phyloP scores from a whole-genome alignment of 2,329 filamentous ascomycete species.

The Alternaria longipes region DNA sequence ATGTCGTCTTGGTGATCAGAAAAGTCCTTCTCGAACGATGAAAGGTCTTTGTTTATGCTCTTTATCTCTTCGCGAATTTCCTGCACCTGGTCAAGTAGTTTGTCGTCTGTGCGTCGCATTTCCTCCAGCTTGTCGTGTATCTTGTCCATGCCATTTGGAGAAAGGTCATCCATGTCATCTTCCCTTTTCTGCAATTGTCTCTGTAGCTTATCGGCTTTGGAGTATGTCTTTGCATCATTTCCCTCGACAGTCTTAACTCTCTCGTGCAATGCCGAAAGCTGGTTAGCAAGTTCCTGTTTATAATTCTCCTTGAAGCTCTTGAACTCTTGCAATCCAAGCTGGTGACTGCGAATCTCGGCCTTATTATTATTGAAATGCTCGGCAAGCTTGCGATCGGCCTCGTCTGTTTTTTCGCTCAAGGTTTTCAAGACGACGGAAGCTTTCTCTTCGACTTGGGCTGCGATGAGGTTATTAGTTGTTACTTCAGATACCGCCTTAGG shows the following conservation, averaged over 20 bases:
- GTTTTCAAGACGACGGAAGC: not conserved
- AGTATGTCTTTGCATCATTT: not conserved
- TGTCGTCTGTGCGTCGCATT: not conserved
- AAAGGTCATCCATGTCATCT: not conserved
- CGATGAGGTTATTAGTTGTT: not conserved
- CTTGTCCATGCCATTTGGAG: not conserved
- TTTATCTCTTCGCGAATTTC: not conserved
- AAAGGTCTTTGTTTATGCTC: not conserved
- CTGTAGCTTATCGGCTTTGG: not conserved
- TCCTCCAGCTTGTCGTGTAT: not conserved
- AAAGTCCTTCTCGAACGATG: not conserved
- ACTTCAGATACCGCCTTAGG: not conserved
- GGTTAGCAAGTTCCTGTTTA: not conserved
- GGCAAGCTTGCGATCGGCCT: not conserved
- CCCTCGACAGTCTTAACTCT: not conserved
- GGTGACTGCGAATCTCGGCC: not conserved
- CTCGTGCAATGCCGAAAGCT: constrained; percentile 5
- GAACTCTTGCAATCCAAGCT: not conserved
- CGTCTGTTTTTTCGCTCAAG: not conserved
- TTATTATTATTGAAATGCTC: not conserved
- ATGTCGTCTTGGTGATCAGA: not conserved
- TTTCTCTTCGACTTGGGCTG: not conserved
- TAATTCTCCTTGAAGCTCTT: constrained; percentile 2
- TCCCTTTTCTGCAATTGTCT: not conserved
- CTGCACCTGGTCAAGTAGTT: not conserved